Base-by-base conservation (phyloP, 345 rosid species). In the Eutrema japonicum region DNA sequence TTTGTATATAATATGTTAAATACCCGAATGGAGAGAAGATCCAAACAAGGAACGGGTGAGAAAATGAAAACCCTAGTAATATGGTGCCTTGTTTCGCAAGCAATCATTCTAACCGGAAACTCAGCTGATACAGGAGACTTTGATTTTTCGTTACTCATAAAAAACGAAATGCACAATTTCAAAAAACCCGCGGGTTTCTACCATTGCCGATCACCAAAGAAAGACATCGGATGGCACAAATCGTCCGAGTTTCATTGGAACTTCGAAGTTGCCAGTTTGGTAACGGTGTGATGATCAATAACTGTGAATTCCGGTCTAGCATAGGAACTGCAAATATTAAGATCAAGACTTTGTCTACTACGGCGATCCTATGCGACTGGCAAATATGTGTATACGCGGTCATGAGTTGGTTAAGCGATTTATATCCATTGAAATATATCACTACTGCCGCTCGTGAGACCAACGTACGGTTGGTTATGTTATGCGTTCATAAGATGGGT, bases 181-280 rank as follows among this genome's bases (percentile, higher is more conserved):
- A n/a, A 45, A 12, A 36, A 8, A 2, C 75, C 75, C 0, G 7
- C 51, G 3, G 74, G 62, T 9, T 68, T 61, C 57, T 69, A 76
- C 65, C 57, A 16, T 27, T 76, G 70, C 36, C 64, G 37, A 63
- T 68, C 79, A 29, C 11, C 57, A 29, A 29, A 68, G 64, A 75
- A 75, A 68, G 64, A 60, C 50, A 37, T 75, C 8, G 70, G 79
- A 37, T 68, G 79, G 70, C 79, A 45, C 57, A 60, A 61, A 61
- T 75, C 64, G 2, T 33, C 74, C 4, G 30, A 75, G 61, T 75
- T 75, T 61, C 36, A 35, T 2, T 75, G 74, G 79, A 16, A 3
- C 0, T 75, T 75, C 64, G 4, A 68, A 43, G 79, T 75, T 52
- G 70, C 74, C 22, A 68, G 57, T 75, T 22, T 29, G 74, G 70